Percentiles rank a stretch among this genome's conserved stretches.
Evolutionary conservation across 129 eudicot species (phyloP).

Genomic region (Pittosporum tobira): DNA sequence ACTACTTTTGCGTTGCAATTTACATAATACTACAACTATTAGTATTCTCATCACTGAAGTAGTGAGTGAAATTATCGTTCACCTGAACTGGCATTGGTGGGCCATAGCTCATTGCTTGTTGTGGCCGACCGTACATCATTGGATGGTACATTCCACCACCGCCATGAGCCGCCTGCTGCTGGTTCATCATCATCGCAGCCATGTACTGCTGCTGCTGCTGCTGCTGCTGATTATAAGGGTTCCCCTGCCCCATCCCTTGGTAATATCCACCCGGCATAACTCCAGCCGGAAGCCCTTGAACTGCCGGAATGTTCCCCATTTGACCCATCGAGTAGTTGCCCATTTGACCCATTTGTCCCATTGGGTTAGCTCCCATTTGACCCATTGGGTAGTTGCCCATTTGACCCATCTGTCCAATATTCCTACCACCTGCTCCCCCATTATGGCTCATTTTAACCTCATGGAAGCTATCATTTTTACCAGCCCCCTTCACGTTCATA

Average conservation of each 20-base stretch:
- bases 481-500: constrained; percentile 16
- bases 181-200: constrained; percentile 95
- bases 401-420: constrained; percentile 20
- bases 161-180: constrained; percentile 51
- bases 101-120: constrained; percentile 35
- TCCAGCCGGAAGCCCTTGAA: constrained; percentile 30
- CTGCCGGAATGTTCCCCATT: constrained; percentile 40
- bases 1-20: constrained; percentile 7
- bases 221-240: constrained; percentile 41
- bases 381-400: constrained; percentile 24
- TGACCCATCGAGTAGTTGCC: constrained; percentile 35
- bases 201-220: constrained; percentile 74
- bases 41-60: constrained; percentile 80
- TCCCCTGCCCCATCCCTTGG: constrained; percentile 50
- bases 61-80: constrained; percentile 42
- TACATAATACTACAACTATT: constrained; percentile 83
- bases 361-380: constrained; percentile 31
- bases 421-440: constrained; percentile 35
- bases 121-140: constrained; percentile 56
- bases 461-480: constrained; percentile 34
- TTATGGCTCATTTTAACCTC: constrained; percentile 31
- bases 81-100: constrained; percentile 46
- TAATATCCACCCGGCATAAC: constrained; percentile 20
- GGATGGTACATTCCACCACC: constrained; percentile 46
- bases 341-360: constrained; percentile 44